Percentiles rank a stretch among this genome's conserved stretches.
Evolutionary conservation across 2,329 filamentous ascomycete genomes (phyloP).

Genomic region (Verticillium isaacii): DNA sequence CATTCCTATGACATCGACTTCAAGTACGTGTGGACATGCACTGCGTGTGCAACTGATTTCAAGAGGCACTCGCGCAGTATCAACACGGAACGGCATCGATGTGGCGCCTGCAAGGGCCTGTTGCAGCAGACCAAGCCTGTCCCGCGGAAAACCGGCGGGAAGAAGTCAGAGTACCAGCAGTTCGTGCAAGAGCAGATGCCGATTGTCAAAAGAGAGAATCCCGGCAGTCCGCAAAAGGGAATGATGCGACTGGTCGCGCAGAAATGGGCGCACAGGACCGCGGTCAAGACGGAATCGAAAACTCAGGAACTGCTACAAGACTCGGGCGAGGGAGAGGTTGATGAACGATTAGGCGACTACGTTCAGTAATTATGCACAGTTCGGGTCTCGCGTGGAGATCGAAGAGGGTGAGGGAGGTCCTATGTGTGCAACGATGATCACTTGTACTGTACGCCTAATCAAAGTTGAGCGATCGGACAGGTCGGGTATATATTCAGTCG

Average conservation of each 20-base stretch:
- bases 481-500: background rate
- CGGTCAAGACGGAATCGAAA: constrained; percentile 22
- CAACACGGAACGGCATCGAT: constrained; percentile 65
- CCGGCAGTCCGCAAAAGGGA: constrained; percentile 56
- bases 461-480: background rate
- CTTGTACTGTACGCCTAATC: no score
- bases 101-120: constrained; percentile 67
- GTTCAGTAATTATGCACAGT: background rate
- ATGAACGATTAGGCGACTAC: background rate
- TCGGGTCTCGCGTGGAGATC: no score
- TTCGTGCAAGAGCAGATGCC: constrained; percentile 67
- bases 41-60: constrained; percentile 63
- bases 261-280: constrained; percentile 51
- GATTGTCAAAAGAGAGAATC: constrained; percentile 51
- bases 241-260: constrained; percentile 65
- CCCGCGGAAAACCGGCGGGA: constrained; percentile 43
- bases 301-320: background rate
- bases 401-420: no score
- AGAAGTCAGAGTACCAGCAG: constrained; percentile 38
- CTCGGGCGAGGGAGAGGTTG: background rate
- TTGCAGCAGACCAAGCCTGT: constrained; percentile 77
- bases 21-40: constrained; percentile 85
- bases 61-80: constrained; percentile 85
- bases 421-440: no score
- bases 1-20: constrained; percentile 88